Evolutionary conservation across 257 asterid genomes (phyloP).

Genomic region (Solanum lycopersicoides): DNA sequence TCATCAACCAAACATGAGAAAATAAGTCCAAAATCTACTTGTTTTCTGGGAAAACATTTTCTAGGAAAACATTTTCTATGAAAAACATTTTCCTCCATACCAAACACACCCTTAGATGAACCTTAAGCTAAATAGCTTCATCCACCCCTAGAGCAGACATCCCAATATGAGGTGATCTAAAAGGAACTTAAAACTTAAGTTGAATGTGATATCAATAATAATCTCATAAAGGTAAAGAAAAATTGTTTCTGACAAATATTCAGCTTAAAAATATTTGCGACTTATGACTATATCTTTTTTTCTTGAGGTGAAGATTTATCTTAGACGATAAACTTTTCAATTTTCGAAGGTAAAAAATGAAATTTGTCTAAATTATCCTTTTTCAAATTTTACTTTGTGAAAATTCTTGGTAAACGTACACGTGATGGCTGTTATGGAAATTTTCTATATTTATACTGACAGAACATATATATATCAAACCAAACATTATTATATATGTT

Average conservation of each 20-base stretch:
- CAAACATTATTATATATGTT: background rate
- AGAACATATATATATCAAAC: background rate
- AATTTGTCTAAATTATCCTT: rapidly evolving
- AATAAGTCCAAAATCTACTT: too few relatives aligned
- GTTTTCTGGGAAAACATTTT: too few relatives aligned
- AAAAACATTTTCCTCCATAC: too few relatives aligned
- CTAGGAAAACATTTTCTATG: too few relatives aligned
- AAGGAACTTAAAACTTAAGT: background rate
- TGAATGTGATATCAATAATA: too few relatives aligned
- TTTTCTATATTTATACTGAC: background rate
- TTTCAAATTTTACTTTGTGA: background rate
- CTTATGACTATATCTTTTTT: background rate
- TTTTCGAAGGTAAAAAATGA: background rate
- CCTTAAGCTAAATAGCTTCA: background rate
- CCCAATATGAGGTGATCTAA: background rate
- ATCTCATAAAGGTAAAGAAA: background rate
- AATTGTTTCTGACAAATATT: background rate
- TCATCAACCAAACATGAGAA: too few relatives aligned
- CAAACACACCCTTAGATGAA: too few relatives aligned
- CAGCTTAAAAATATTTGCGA: background rate
- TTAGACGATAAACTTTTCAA: background rate
- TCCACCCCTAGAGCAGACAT: background rate
- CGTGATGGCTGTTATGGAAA: background rate
- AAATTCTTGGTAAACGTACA: background rate
- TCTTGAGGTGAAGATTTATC: background rate